Evolutionary conservation across 2,329 filamentous ascomycete species (phyloP).

Genomic region (Clathrospora elynae): DNA sequence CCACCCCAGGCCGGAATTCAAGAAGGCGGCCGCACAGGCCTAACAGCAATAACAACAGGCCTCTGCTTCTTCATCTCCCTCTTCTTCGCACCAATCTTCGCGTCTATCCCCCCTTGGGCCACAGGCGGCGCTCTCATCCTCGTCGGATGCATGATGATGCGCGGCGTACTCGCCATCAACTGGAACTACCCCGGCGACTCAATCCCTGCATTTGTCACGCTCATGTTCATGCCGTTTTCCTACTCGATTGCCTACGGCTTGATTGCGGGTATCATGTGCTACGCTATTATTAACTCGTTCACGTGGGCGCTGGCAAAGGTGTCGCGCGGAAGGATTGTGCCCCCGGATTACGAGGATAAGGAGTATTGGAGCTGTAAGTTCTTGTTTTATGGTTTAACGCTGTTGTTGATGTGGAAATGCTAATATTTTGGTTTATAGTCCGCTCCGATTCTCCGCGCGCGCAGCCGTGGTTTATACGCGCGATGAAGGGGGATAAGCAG

Average conservation of each 20-base stretch:
- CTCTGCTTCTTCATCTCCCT: slow-evolving; percentile 78
- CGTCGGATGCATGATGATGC: slow-evolving; percentile 84
- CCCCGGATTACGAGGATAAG: slow-evolving; percentile 36
- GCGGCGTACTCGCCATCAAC: slow-evolving; percentile 80
- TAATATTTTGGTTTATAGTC: slow-evolving; percentile 20
- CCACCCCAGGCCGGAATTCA: slow-evolving; percentile 68
- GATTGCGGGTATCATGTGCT: slow-evolving; percentile 77
- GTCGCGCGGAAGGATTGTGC: slow-evolving; percentile 24
- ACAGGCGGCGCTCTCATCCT: slow-evolving; percentile 87
- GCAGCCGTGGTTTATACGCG: slow-evolving; percentile 37
- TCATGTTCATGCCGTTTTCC: slow-evolving; percentile 85
- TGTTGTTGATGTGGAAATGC: neutral
- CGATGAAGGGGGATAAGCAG: slow-evolving; percentile 29
- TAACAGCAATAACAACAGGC: slow-evolving; percentile 78
- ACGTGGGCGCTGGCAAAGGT: slow-evolving; percentile 55
- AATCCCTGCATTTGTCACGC: slow-evolving; percentile 81
- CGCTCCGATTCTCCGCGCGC: slow-evolving; percentile 27
- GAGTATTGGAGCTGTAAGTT: slow-evolving; percentile 39
- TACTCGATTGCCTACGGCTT: slow-evolving; percentile 88
- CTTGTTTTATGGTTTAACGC: neutral
- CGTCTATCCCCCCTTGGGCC: slow-evolving; percentile 86
- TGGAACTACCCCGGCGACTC: slow-evolving; percentile 82
- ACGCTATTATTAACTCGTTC: slow-evolving; percentile 73
- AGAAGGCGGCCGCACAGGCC: slow-evolving; percentile 80
- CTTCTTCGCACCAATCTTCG: slow-evolving; percentile 90